Evolutionary conservation across 441 rosid genomes (phyloP).

Genomic region (Erodium texanum): DNA sequence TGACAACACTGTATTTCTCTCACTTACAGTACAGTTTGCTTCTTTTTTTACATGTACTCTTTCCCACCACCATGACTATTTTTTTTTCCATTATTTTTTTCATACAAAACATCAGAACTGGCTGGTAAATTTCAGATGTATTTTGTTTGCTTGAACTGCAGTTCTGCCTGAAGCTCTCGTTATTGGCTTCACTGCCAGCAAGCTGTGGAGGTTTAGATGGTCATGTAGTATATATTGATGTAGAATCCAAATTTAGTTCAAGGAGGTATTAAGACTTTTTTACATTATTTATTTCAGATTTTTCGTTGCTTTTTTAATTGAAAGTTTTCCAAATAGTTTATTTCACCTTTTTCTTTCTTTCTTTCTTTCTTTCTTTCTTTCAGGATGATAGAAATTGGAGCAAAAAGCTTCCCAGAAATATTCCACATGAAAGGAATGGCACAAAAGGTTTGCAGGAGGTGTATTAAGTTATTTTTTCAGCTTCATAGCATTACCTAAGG

Average conservation of each 20-base stretch:
- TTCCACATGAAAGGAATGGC: slow-evolving; percentile 66
- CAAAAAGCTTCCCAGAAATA: slow-evolving; percentile 65
- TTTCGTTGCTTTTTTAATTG: not conserved
- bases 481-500: slow-evolving; percentile 10
- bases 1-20: too few relatives aligned
- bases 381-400: slow-evolving; percentile 84
- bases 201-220: slow-evolving; percentile 73
- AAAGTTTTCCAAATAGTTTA: not conserved
- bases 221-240: slow-evolving; percentile 63
- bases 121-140: not conserved
- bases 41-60: too few relatives aligned
- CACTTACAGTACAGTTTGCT: too few relatives aligned
- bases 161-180: slow-evolving; percentile 72
- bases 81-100: too few relatives aligned
- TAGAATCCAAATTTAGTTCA: slow-evolving; percentile 81
- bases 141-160: slow-evolving; percentile 24
- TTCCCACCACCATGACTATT: too few relatives aligned
- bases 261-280: slow-evolving; percentile 41
- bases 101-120: not conserved
- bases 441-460: slow-evolving; percentile 43
- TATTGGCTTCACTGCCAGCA: slow-evolving; percentile 63
- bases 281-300: not conserved
- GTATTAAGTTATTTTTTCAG: slow-evolving; percentile 8
- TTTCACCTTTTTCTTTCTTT: slow-evolving; percentile 9
- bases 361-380: too few relatives aligned